Percentiles rank a stretch among this genome's conserved stretches.
Evolutionary conservation across 176 grass and related monocot species (phyloP).

Genomic region (Oryza glumipatula): DNA sequence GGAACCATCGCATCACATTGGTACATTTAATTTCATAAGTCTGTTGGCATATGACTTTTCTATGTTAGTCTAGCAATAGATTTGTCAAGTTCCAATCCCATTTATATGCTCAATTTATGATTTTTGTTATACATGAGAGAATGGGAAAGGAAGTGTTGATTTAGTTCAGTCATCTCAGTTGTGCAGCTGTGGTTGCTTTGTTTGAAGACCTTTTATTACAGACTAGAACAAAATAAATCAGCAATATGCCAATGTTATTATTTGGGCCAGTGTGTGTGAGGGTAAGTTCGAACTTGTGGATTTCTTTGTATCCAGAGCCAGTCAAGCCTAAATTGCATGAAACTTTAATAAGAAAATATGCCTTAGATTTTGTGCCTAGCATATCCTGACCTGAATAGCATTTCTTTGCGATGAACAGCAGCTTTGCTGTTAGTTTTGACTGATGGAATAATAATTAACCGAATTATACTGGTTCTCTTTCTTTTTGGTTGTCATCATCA

Average conservation of each 20-base stretch:
- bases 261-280: not conserved
- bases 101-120: conserved; percentile 14
- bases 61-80: not conserved
- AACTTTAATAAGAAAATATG: conserved; percentile 7
- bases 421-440: not conserved
- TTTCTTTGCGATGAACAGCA: conserved; percentile 26
- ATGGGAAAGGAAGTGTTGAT: conserved; percentile 28
- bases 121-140: conserved; percentile 20
- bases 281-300: not conserved
- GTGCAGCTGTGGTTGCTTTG: not conserved
- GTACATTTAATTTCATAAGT: conserved; percentile 17
- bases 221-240: conserved; percentile 20
- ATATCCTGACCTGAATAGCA: conserved; percentile 26
- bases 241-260: not conserved
- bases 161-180: conserved; percentile 6
- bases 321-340: conserved; percentile 4
- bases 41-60: conserved; percentile 3
- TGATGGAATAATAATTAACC: not conserved
- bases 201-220: not conserved
- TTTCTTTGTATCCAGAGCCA: not conserved
- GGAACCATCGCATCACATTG: conserved; percentile 20
- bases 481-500: conserved; percentile 23
- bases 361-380: conserved; percentile 14
- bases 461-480: not conserved
- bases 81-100: not conserved